phyloP scores from a whole-genome alignment of 345 rosid species.

The Aquilaria sinensis region DNA sequence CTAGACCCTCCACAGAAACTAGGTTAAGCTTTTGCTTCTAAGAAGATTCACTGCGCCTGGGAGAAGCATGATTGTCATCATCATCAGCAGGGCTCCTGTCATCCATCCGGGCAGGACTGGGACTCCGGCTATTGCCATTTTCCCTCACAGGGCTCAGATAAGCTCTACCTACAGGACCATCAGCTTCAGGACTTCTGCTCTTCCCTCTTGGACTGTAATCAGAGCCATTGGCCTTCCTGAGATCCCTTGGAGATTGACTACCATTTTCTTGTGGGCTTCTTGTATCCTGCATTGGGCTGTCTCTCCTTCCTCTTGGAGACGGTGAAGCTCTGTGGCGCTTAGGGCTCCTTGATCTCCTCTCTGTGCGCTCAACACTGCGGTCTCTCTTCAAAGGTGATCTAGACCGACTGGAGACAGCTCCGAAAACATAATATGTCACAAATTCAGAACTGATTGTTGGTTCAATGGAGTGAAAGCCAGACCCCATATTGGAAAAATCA shows the following conservation, averaged over 20 bases:
- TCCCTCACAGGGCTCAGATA: constrained; percentile 44
- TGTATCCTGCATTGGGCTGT: constrained; percentile 39
- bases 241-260: constrained; percentile 33
- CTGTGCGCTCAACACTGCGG: constrained; percentile 30
- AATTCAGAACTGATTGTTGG: neutral
- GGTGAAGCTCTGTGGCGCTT: constrained; percentile 23
- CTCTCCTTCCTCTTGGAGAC: constrained; percentile 38
- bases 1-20: no score
- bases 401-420: constrained; percentile 40
- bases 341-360: constrained; percentile 41
- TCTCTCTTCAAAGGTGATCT: constrained; percentile 58
- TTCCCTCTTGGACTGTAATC: constrained; percentile 40
- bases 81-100: constrained; percentile 17
- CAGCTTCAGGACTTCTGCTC: constrained; percentile 40
- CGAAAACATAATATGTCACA: neutral
- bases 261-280: constrained; percentile 25
- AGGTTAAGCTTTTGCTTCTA: neutral
- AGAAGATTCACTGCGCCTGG: constrained; percentile 15
- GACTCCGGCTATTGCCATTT: constrained; percentile 50
- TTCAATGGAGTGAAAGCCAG: neutral
- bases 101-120: constrained; percentile 23
- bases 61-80: constrained; percentile 18
- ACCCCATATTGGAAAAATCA: neutral
- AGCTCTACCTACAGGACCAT: constrained; percentile 24
- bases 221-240: constrained; percentile 31